Percentiles rank a stretch among this genome's conserved stretches.
Evolutionary conservation across 2,329 filamentous ascomycete genomes (phyloP).

Genomic region (Alternaria sp.): DNA sequence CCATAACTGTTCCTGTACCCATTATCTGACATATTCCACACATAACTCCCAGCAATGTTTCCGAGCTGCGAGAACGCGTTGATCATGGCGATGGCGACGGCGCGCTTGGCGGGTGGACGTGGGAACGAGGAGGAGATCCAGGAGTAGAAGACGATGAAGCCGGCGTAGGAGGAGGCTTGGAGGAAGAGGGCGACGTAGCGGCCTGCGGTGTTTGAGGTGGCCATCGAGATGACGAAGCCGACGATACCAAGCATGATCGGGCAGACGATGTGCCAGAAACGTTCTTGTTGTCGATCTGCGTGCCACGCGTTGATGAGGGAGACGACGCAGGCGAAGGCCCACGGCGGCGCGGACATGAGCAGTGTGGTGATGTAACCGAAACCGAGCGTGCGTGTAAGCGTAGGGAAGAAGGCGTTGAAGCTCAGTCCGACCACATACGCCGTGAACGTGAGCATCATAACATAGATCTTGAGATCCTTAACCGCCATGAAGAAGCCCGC

Average conservation of each 20-base stretch:
- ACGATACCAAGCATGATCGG: constrained; percentile 52
- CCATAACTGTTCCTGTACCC: constrained; percentile 70
- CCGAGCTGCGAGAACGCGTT: constrained; percentile 56
- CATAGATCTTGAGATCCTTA: constrained; percentile 67
- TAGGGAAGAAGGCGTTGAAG: constrained; percentile 47
- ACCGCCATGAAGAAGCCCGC: constrained; percentile 64
- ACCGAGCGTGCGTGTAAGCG: constrained; percentile 48
- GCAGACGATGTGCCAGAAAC: constrained; percentile 59
- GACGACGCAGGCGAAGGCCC: constrained; percentile 54
- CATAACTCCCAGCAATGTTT: constrained; percentile 63
- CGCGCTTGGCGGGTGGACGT: constrained; percentile 65
- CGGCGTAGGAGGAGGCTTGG: constrained; percentile 49
- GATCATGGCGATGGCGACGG: constrained; percentile 66
- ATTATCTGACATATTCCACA: constrained; percentile 65
- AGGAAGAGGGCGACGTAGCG: constrained; percentile 45
- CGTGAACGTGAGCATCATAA: constrained; percentile 68
- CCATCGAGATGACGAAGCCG: constrained; percentile 52
- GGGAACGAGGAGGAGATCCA: constrained; percentile 52
- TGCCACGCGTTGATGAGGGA: constrained; percentile 59
- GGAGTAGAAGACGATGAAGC: constrained; percentile 48
- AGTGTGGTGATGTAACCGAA: constrained; percentile 48
- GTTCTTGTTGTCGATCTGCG: constrained; percentile 58
- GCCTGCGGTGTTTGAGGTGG: constrained; percentile 36
- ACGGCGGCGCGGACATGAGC: constrained; percentile 56
- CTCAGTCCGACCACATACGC: constrained; percentile 63